A percentile compares a stretch with the other conserved stretches of the same genome.
Conservation (phyloP, 2,329 filamentous ascomycete genomes). For the Pyricularia grisea region DNA sequence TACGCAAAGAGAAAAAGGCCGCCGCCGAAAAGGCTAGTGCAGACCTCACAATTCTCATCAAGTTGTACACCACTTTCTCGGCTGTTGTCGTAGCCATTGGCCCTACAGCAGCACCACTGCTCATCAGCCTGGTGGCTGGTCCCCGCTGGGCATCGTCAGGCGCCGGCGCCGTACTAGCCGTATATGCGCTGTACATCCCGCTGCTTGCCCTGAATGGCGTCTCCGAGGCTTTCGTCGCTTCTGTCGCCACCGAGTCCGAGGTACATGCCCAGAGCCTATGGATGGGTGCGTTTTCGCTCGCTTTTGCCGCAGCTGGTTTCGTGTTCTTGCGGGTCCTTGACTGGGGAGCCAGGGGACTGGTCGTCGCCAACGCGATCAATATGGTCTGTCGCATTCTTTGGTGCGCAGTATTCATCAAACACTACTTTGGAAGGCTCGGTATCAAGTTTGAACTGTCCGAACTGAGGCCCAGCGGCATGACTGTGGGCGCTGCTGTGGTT, state of each 20-base stretch:
- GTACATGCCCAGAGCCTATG: slow-evolving; percentile 69
- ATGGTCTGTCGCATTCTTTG: slow-evolving; percentile 80
- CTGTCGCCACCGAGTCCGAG: slow-evolving; percentile 66
- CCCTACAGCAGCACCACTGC: slow-evolving; percentile 62
- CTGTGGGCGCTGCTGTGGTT: slow-evolving; percentile 32
- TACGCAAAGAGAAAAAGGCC: slow-evolving; percentile 35
- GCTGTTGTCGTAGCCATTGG: slow-evolving; percentile 60
- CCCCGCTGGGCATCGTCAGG: slow-evolving; percentile 64
- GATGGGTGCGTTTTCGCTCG: slow-evolving; percentile 75
- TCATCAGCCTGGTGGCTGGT: slow-evolving; percentile 70
- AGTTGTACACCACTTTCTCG: slow-evolving; percentile 66
- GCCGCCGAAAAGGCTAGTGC: slow-evolving; percentile 34
- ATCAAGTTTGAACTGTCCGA: slow-evolving; percentile 28
- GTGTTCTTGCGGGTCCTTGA: slow-evolving; percentile 60
- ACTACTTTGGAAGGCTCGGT: slow-evolving; percentile 46
- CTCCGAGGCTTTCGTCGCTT: slow-evolving; percentile 84
- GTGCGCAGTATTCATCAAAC: slow-evolving; percentile 63
- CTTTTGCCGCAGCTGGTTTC: slow-evolving; percentile 68
- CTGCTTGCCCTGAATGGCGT: slow-evolving; percentile 88
- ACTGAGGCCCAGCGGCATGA: slow-evolving; percentile 33
- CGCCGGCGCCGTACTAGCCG: slow-evolving; percentile 63
- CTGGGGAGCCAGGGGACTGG: slow-evolving; percentile 70
- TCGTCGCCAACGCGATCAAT: slow-evolving; percentile 81
- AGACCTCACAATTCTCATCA: slow-evolving; percentile 56
- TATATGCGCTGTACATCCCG: slow-evolving; percentile 89